Conservation (phyloP, 768 basidiomycete species). For the Boletellus ananas region DNA sequence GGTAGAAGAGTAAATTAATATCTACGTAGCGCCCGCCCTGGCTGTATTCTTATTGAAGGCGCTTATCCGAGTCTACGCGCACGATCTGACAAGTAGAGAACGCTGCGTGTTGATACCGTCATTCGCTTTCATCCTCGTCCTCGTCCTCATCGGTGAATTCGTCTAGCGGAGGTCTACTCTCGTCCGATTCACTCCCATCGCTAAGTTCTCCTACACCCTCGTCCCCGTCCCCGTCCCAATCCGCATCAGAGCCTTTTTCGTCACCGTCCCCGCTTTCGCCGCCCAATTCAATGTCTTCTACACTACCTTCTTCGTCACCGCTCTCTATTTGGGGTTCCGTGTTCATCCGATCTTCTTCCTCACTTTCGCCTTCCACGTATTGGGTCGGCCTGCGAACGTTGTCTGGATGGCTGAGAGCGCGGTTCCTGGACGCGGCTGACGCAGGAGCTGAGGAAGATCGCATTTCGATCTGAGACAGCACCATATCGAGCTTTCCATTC, state of each 20-base stretch:
- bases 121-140: constrained; percentile 52
- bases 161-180: constrained; percentile 39
- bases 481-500: constrained; percentile 88
- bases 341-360: constrained; percentile 57
- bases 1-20: constrained; percentile 52
- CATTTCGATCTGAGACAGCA: constrained; percentile 90
- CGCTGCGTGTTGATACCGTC: not conserved
- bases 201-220: constrained; percentile 40
- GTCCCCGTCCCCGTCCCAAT: constrained; percentile 39
- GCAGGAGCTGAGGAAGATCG: constrained; percentile 70
- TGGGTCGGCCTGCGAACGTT: constrained; percentile 40
- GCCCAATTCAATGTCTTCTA: constrained; percentile 76
- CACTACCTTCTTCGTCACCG: constrained; percentile 65
- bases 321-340: constrained; percentile 60
- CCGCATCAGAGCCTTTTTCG: constrained; percentile 21
- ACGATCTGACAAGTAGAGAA: not conserved
- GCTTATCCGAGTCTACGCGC: not conserved
- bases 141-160: constrained; percentile 63
- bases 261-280: constrained; percentile 54
- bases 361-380: constrained; percentile 82
- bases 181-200: constrained; percentile 40
- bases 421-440: constrained; percentile 42
- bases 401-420: constrained; percentile 34
- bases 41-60: constrained; percentile 1
- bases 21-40: constrained; percentile 1